Evolutionary conservation across 306 rosid genomes (phyloP).

Genomic region (Cicer bijugum): DNA sequence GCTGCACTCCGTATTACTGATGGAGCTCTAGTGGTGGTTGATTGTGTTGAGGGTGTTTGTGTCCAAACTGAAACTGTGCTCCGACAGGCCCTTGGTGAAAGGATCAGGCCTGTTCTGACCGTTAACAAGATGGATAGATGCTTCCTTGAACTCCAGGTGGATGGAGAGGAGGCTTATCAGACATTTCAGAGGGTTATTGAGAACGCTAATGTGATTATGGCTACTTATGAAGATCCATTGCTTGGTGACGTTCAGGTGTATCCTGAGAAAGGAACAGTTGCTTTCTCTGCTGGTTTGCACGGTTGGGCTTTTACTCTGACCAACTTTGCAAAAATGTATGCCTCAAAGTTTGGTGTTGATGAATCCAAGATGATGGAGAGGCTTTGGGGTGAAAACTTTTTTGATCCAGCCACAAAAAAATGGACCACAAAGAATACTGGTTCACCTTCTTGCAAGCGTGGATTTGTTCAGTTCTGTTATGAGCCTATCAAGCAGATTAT

Average conservation of each 20-base stretch:
- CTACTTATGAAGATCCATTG: slow-evolving; percentile 89
- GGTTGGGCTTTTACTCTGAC: slow-evolving; percentile 96
- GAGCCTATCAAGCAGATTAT: slow-evolving; percentile 94
- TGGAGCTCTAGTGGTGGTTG: slow-evolving; percentile 93
- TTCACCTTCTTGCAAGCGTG: slow-evolving; percentile 60
- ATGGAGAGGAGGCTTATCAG: slow-evolving; percentile 94
- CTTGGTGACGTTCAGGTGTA: slow-evolving; percentile 88
- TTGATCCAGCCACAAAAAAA: slow-evolving; percentile 67
- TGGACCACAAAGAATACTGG: slow-evolving; percentile 68
- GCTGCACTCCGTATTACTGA: slow-evolving; percentile 95
- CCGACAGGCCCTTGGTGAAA: slow-evolving; percentile 90
- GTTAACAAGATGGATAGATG: slow-evolving; percentile 98
- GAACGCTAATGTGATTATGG: slow-evolving; percentile 97
- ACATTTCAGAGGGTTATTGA: slow-evolving; percentile 83
- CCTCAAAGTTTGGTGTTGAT: slow-evolving; percentile 89
- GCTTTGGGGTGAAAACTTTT: slow-evolving; percentile 74
- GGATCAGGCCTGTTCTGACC: slow-evolving; percentile 86
- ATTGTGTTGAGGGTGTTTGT: slow-evolving; percentile 90
- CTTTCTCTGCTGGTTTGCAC: slow-evolving; percentile 96
- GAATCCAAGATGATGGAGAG: slow-evolving; percentile 74
- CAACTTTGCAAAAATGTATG: slow-evolving; percentile 92
- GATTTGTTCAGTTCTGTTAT: slow-evolving; percentile 89
- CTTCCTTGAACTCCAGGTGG: slow-evolving; percentile 95
- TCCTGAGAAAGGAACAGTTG: slow-evolving; percentile 94
- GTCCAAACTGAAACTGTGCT: slow-evolving; percentile 94